phyloP scores from a whole-genome alignment of 495 filamentous ascomycete genomes.

The Hypoxylon crocopeplum region DNA sequence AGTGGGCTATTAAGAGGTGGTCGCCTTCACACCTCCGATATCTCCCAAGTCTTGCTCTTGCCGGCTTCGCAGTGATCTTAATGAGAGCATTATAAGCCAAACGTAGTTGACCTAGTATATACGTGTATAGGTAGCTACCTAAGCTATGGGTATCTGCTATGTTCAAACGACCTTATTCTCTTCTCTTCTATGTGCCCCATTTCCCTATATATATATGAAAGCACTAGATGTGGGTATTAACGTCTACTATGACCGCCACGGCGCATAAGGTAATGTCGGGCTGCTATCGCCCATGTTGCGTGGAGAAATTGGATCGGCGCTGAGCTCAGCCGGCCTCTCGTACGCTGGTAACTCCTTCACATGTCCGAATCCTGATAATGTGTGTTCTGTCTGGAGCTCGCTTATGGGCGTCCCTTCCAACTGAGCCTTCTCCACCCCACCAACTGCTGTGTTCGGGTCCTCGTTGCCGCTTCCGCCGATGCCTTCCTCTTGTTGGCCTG shows the following conservation, averaged over 20 bases:
- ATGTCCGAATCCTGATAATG: slow-evolving; percentile 10
- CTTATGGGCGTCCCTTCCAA: slow-evolving; percentile 23
- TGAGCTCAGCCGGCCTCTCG: slow-evolving; percentile 32
- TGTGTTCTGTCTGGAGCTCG: slow-evolving; percentile 26
- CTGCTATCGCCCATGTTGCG: neutral
- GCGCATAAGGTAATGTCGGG: neutral
- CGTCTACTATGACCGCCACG: slow-evolving; percentile 15
- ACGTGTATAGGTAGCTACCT: too few species aligned
- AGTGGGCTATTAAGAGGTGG: too few species aligned
- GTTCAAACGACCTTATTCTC: too few species aligned
- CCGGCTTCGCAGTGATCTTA: too few species aligned
- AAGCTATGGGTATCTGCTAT: too few species aligned
- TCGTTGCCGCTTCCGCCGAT: neutral
- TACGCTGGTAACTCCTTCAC: slow-evolving; percentile 28
- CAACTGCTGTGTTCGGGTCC: neutral
- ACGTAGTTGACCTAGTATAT: too few species aligned
- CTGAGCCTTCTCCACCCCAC: slow-evolving; percentile 6
- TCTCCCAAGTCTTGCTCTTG: too few species aligned
- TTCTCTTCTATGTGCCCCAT: too few species aligned
- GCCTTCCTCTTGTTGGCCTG: neutral
- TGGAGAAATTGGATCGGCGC: slow-evolving; percentile 14
- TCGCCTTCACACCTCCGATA: too few species aligned
- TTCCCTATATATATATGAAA: too few species aligned
- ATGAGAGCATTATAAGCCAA: too few species aligned
- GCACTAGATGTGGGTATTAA: too few species aligned